phyloP scores from a whole-genome alignment of 352 stramenopile species.

The Pythium insidiosum region DNA sequence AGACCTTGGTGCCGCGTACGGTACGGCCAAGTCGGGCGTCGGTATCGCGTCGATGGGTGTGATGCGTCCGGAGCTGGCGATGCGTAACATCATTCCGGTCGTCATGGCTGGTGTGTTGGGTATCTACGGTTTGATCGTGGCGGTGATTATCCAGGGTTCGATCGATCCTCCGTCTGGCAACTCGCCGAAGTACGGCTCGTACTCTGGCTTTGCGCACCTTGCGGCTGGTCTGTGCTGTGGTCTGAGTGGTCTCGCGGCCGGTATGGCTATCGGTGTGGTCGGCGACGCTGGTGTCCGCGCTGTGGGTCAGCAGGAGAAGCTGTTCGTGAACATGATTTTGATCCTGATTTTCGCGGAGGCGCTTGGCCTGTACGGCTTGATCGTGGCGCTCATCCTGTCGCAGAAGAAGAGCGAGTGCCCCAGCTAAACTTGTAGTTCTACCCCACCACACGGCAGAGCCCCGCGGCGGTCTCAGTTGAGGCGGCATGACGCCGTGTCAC shows the following conservation, averaged over 20 bases:
- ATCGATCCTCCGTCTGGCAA: constrained; percentile 73
- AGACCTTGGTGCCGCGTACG: constrained; percentile 96
- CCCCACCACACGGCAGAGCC: too few relatives aligned
- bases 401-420: constrained; percentile 39
- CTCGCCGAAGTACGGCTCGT: constrained; percentile 85
- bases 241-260: constrained; percentile 88
- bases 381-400: constrained; percentile 79
- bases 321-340: constrained; percentile 98
- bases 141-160: constrained; percentile 92
- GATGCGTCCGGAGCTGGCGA: constrained; percentile 95
- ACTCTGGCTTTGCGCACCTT: constrained; percentile 93
- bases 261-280: constrained; percentile 94
- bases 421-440: too few relatives aligned
- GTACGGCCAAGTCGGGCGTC: constrained; percentile 96
- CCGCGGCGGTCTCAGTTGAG: too few relatives aligned
- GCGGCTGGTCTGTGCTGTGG: constrained; percentile 93
- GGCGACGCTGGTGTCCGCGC: constrained; percentile 94
- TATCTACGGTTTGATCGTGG: constrained; percentile 96
- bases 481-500: too few relatives aligned
- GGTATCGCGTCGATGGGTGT: constrained; percentile 95
- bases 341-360: constrained; percentile 99
- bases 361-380: constrained; percentile 95
- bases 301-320: constrained; percentile 96
- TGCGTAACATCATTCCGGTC: constrained; percentile 99
- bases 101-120: constrained; percentile 98